A percentile compares a stretch with the other conserved stretches of the same genome.
phyloP scores from a whole-genome alignment of 2,329 filamentous ascomycete genomes.

The Colletotrichum chrysophilum region DNA sequence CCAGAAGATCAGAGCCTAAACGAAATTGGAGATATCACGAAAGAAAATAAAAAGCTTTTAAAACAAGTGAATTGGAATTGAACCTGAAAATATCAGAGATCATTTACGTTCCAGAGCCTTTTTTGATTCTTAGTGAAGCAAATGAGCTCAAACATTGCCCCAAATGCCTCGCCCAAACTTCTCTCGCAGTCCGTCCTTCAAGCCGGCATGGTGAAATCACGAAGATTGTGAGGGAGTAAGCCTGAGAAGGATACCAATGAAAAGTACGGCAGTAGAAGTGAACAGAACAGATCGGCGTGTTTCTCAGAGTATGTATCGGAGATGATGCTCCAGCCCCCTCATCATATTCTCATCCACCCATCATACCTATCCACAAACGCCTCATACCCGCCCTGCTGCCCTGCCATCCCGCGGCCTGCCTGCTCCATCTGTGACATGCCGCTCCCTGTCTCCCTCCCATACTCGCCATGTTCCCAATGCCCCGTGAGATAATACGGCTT shows the following conservation, averaged over 20 bases:
- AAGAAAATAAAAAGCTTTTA: too few species aligned
- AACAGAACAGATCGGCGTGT: neutral
- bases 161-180: neutral
- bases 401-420: neutral
- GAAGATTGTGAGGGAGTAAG: neutral
- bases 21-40: too few species aligned
- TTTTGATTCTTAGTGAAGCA: neutral
- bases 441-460: neutral
- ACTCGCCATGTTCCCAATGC: neutral
- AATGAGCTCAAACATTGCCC: fast-evolving
- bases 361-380: neutral
- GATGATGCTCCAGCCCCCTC: neutral
- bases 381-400: neutral
- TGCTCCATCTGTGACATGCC: neutral
- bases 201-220: neutral
- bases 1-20: too few species aligned
- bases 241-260: neutral
- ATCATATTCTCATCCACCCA: neutral
- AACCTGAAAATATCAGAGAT: too few species aligned
- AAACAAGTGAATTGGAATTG: too few species aligned
- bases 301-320: neutral
- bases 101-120: too few species aligned
- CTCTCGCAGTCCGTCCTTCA: fast-evolving
- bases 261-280: neutral
- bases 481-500: neutral